Conservation (phyloP, 768 basidiomycete species). For the Podaxis mareebaensis region DNA sequence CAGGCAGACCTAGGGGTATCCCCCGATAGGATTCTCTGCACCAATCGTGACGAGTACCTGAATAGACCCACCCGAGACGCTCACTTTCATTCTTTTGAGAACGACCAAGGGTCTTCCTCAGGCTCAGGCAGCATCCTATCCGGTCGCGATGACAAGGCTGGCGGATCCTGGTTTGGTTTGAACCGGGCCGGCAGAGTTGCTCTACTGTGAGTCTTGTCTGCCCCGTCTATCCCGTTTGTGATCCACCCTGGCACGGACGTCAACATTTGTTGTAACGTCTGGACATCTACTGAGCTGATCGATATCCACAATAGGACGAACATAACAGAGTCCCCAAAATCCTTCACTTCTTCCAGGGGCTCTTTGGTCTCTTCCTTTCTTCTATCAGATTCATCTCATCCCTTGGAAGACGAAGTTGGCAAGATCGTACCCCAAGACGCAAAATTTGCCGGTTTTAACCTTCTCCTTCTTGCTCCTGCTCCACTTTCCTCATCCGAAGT, state of each 20-base stretch:
- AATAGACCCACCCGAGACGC: conserved; percentile 65
- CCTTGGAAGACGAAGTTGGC: conserved; percentile 50
- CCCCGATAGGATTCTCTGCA: conserved; percentile 61
- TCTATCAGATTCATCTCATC: conserved; percentile 45
- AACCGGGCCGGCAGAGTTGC: conserved; percentile 66
- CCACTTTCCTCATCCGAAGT: conserved; percentile 29
- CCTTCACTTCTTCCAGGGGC: conserved; percentile 64
- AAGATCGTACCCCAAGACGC: conserved; percentile 47
- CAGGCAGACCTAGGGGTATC: conserved; percentile 1
- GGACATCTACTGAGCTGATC: neutral
- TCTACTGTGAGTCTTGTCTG: conserved; percentile 54
- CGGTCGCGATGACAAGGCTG: conserved; percentile 70
- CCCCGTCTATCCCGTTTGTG: neutral
- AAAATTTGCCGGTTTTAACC: conserved; percentile 79
- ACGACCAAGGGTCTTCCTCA: conserved; percentile 19
- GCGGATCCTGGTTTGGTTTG: conserved; percentile 85
- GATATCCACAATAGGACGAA: conserved; percentile 60
- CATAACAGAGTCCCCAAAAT: conserved; percentile 66
- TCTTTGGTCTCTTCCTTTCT: conserved; percentile 69
- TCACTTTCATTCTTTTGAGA: conserved; percentile 66
- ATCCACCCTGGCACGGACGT: neutral
- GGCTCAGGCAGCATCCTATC: conserved; percentile 54
- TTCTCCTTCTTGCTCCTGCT: conserved; percentile 62
- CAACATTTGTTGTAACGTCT: conserved; percentile 14
- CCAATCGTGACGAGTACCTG: conserved; percentile 77